A percentile compares a stretch with the other conserved stretches of the same genome.
These are phyloP conservation scores for Cylindricascospora bacillispora DNA, from an alignment of 1,139 yeast species.

Conservation along the genomic window DNA sequence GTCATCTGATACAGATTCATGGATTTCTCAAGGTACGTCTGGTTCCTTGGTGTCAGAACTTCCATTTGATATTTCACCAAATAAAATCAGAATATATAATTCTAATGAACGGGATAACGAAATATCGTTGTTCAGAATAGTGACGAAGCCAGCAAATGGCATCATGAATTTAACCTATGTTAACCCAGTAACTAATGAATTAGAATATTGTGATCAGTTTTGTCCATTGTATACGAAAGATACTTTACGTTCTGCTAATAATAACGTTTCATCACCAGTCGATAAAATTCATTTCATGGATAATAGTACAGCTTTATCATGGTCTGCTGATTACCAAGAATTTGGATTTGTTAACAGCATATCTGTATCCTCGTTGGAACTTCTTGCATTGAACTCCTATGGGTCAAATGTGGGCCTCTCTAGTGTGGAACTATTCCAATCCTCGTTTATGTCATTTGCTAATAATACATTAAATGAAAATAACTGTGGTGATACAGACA, in stretches of 20 bases:
- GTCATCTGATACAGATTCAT: conserved; percentile 29
- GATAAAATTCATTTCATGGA: conserved; percentile 11
- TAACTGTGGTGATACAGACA: conserved; percentile 34
- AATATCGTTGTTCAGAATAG: conserved; percentile 54
- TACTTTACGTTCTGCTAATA: conserved; percentile 16
- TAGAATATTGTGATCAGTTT: conserved; percentile 67
- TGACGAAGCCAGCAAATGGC: conserved; percentile 71
- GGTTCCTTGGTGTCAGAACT: conserved; percentile 60
- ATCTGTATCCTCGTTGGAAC: conserved; percentile 46
- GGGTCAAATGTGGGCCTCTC: conserved; percentile 57
- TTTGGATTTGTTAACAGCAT: conserved; percentile 67
- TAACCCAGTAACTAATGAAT: conserved; percentile 52
- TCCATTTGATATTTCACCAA: conserved; percentile 50
- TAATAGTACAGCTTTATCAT: conserved; percentile 25
- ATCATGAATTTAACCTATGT: conserved; percentile 84
- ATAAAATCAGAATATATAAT: conserved; percentile 62
- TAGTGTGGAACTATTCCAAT: conserved; percentile 65
- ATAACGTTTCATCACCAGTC: conserved; percentile 9
- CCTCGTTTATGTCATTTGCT: conserved; percentile 56
- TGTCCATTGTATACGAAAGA: conserved; percentile 48
- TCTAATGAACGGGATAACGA: conserved; percentile 36
- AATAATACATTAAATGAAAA: conserved; percentile 63
- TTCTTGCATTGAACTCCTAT: conserved; percentile 59
- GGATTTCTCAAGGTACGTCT: conserved; percentile 42
- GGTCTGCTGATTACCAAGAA: conserved; percentile 52